Evolutionary conservation across 2,329 filamentous ascomycete genomes (phyloP).

Genomic region (Herpomyces periplanetae): DNA sequence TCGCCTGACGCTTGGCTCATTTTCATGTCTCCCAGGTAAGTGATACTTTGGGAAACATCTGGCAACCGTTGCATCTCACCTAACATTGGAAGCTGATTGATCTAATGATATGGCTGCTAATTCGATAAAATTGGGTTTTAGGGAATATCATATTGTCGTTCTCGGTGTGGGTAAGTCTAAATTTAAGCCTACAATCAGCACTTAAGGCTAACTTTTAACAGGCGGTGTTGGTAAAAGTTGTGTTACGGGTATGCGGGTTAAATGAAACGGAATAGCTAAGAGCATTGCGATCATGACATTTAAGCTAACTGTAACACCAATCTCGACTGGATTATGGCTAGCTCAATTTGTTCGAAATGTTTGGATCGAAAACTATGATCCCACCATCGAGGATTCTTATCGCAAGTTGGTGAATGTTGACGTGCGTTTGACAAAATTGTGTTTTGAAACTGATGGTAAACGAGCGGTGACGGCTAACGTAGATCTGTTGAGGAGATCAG

Average conservation of each 20-base stretch:
- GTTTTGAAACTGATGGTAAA: slow-evolving; percentile 3
- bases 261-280: background rate
- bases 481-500: slow-evolving; percentile 11
- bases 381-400: slow-evolving; percentile 20
- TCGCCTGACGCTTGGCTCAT: too few relatives aligned
- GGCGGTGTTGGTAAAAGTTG: slow-evolving; percentile 75
- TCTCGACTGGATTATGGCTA: slow-evolving; percentile 8
- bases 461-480: slow-evolving; percentile 1
- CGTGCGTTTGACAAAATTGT: slow-evolving; percentile 14
- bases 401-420: slow-evolving; percentile 28
- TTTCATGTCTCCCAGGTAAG: too few relatives aligned
- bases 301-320: background rate
- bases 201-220: slow-evolving; percentile 7
- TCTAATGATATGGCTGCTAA: too few relatives aligned
- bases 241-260: slow-evolving; percentile 25
- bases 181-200: slow-evolving; percentile 2
- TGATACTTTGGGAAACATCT: too few relatives aligned
- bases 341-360: slow-evolving; percentile 80
- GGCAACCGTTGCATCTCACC: too few relatives aligned
- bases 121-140: too few relatives aligned
- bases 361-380: slow-evolving; percentile 41
- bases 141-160: slow-evolving; percentile 48
- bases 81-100: too few relatives aligned
- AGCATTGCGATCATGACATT: background rate
- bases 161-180: slow-evolving; percentile 25